phyloP scores from a whole-genome alignment of 306 rosid genomes.

The Trifolium subterraneum region DNA sequence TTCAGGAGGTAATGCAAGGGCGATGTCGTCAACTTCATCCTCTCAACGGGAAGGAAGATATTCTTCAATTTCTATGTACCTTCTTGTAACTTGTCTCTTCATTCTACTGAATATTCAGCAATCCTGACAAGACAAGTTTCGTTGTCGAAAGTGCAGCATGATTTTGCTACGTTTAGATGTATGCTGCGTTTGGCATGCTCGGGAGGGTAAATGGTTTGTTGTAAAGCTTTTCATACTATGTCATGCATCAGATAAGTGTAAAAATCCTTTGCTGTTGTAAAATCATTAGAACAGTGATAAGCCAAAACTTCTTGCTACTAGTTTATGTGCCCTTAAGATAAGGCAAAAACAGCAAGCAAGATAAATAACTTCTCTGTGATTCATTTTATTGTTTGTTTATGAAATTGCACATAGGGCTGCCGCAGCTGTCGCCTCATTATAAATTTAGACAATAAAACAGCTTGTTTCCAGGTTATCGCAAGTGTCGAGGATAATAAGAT shows the following conservation, averaged over 20 bases:
- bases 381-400: constrained; percentile 4
- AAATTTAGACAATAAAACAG: not conserved
- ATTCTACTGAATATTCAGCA: constrained; percentile 42
- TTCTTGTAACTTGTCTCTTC: constrained; percentile 45
- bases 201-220: constrained; percentile 24
- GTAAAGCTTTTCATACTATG: not conserved
- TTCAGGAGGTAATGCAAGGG: constrained; percentile 64
- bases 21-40: constrained; percentile 75
- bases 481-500: not conserved
- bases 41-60: constrained; percentile 44
- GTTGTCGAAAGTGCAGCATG: constrained; percentile 41
- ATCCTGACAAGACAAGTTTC: constrained; percentile 38
- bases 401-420: not conserved
- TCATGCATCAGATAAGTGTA: constrained; percentile 39
- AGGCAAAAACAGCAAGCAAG: constrained; percentile 17
- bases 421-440: not conserved
- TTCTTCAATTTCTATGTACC: constrained; percentile 45
- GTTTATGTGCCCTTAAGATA: not conserved
- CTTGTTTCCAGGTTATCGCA: not conserved
- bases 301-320: constrained; percentile 14
- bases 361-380: constrained; percentile 6
- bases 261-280: constrained; percentile 38
- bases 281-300: constrained; percentile 37
- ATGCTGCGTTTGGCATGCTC: constrained; percentile 41
- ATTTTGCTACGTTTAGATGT: constrained; percentile 47